A percentile compares a stretch with the other conserved stretches of the same genome.
phyloP scores from a whole-genome alignment of 2,329 filamentous ascomycete species.

The Talaromyces sp. region DNA sequence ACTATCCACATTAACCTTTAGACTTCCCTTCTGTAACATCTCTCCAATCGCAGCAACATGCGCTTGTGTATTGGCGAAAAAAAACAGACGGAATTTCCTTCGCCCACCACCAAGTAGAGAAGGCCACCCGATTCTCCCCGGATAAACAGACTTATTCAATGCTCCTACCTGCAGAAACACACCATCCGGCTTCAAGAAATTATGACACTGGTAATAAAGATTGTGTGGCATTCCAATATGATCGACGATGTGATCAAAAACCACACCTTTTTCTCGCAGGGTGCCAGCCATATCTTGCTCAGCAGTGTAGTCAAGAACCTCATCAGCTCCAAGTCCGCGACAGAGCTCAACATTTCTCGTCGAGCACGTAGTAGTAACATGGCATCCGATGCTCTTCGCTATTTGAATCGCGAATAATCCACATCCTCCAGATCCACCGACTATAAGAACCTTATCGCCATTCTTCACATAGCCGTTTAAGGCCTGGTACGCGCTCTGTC shows the following conservation, averaged over 20 bases:
- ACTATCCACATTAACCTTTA: slow-evolving; percentile 60
- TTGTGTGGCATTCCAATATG: slow-evolving; percentile 56
- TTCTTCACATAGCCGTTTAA: slow-evolving; percentile 51
- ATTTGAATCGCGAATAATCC: slow-evolving; percentile 66
- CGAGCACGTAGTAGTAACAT: slow-evolving; percentile 64
- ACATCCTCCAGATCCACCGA: slow-evolving; percentile 65
- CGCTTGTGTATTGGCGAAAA: slow-evolving; percentile 42
- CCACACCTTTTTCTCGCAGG: slow-evolving; percentile 51
- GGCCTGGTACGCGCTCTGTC: slow-evolving; percentile 52
- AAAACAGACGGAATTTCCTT: slow-evolving; percentile 39
- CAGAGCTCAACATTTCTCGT: slow-evolving; percentile 60
- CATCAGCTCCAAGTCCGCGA: slow-evolving; percentile 63
- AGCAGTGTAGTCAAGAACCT: slow-evolving; percentile 63
- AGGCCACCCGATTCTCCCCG: slow-evolving; percentile 47
- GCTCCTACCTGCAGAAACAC: slow-evolving; percentile 58
- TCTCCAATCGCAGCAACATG: slow-evolving; percentile 55
- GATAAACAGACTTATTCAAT: slow-evolving; percentile 32
- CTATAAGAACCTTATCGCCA: slow-evolving; percentile 65
- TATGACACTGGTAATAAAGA: slow-evolving; percentile 57
- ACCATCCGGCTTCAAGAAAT: slow-evolving; percentile 54
- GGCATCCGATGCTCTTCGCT: slow-evolving; percentile 62
- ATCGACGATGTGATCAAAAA: slow-evolving; percentile 61
- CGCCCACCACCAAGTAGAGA: slow-evolving; percentile 55
- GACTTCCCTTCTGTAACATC: slow-evolving; percentile 62
- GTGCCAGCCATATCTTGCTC: slow-evolving; percentile 49